These are phyloP conservation scores for Piromyces sp. DNA, from an alignment of 192 early-diverging fungal genomes.

Conservation along the genomic window DNA sequence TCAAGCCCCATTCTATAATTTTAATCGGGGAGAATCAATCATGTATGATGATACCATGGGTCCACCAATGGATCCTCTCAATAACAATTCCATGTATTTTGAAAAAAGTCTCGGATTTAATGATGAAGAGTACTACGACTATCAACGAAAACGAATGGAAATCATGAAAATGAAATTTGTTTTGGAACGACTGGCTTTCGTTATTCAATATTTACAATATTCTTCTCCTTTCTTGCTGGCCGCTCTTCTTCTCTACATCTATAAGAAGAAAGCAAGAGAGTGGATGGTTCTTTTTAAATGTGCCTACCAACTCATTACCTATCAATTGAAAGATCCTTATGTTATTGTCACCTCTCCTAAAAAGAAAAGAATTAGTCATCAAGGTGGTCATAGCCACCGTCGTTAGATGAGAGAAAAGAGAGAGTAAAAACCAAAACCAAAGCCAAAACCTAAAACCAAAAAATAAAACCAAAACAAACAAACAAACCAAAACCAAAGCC, in stretches of 20 bases:
- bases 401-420: background rate
- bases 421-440: background rate
- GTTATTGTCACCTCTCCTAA: background rate
- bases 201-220: background rate
- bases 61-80: too few species aligned
- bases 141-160: background rate
- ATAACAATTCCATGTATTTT: background rate
- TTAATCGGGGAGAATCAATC: background rate
- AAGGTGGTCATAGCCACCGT: too few species aligned
- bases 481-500: too few species aligned
- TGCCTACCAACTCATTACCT: background rate
- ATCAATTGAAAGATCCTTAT: background rate
- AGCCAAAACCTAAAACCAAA: too few species aligned
- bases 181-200: background rate
- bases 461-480: too few species aligned
- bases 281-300: background rate
- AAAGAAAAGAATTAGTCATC: background rate
- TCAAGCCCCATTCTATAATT: background rate
- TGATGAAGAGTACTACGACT: background rate
- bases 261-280: background rate
- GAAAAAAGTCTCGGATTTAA: background rate
- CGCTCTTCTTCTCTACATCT: background rate
- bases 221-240: background rate
- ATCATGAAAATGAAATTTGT: background rate
- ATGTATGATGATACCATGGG: background rate